A percentile compares a stretch with the other conserved stretches of the same genome.
phyloP scores from a whole-genome alignment of 805 yeast species.

The Yamadazyma laniorum region DNA sequence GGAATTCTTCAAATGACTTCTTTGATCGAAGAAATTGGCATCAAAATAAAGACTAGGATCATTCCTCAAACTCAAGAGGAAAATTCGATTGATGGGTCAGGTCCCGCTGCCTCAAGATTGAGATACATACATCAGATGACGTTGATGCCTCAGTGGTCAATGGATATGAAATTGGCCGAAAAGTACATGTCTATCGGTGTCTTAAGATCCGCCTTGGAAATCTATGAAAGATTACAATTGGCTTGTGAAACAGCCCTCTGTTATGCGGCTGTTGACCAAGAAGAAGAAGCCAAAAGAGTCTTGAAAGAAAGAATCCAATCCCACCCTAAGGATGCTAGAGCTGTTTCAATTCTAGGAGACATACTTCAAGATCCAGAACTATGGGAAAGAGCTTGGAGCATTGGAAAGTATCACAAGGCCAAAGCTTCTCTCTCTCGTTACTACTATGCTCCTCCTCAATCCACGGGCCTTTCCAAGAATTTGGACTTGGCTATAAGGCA shows the following conservation, averaged over 20 bases:
- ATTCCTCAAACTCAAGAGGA: slow-evolving; percentile 45
- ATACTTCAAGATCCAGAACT: slow-evolving; percentile 67
- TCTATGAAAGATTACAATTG: slow-evolving; percentile 75
- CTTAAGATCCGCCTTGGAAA: slow-evolving; percentile 81
- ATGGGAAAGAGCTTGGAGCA: slow-evolving; percentile 87
- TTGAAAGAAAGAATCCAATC: slow-evolving; percentile 51
- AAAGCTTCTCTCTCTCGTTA: slow-evolving; percentile 78
- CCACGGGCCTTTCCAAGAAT: slow-evolving; percentile 51
- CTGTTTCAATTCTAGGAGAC: slow-evolving; percentile 83
- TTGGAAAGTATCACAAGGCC: slow-evolving; percentile 80
- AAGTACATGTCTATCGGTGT: slow-evolving; percentile 83
- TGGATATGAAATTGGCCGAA: slow-evolving; percentile 83
- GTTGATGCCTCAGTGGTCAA: slow-evolving; percentile 76
- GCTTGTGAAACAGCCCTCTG: slow-evolving; percentile 86
- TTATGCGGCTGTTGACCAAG: slow-evolving; percentile 81
- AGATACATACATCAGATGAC: slow-evolving; percentile 73
- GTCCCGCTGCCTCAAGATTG: slow-evolving; percentile 52
- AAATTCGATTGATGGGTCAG: slow-evolving; percentile 23
- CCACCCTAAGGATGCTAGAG: slow-evolving; percentile 77
- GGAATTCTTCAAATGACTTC: slow-evolving; percentile 93
- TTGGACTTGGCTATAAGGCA: slow-evolving; percentile 57
- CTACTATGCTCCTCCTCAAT: slow-evolving; percentile 62
- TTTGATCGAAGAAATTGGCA: slow-evolving; percentile 82
- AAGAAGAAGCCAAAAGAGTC: slow-evolving; percentile 59
- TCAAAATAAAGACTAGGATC: slow-evolving; percentile 55